A percentile compares a stretch with the other conserved stretches of the same genome.
phyloP scores from a whole-genome alignment of 305 asterid genomes.

The Plantago rigida region DNA sequence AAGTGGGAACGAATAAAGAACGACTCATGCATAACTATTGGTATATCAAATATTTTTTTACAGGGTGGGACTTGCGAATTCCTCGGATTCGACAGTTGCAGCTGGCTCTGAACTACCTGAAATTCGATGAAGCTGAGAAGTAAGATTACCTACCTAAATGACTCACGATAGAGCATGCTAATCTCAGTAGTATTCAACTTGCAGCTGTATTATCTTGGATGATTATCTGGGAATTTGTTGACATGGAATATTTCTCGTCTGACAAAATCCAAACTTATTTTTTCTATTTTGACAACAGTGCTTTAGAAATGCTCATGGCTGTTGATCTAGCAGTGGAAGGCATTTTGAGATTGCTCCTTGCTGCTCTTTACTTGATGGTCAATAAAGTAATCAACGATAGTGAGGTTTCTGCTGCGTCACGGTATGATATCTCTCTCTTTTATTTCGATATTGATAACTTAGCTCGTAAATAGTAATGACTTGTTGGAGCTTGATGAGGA shows the following conservation, averaged over 20 bases:
- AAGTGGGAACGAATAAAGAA: constrained; percentile 18
- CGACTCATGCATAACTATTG: constrained; percentile 23
- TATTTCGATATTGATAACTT: constrained; percentile 6
- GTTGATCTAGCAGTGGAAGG: constrained; percentile 85
- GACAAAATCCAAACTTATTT: constrained; percentile 30
- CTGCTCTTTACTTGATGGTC: constrained; percentile 68
- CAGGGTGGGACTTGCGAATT: constrained; percentile 79
- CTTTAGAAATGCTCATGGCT: constrained; percentile 72
- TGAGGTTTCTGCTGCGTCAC: constrained; percentile 79
- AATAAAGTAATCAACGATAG: constrained; percentile 54
- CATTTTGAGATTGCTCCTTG: constrained; percentile 74
- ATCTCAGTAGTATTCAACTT: constrained; percentile 17
- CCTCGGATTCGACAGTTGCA: constrained; percentile 77
- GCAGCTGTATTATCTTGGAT: constrained; percentile 4
- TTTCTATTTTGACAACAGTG: constrained; percentile 51
- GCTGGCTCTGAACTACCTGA: constrained; percentile 79
- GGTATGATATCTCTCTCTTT: constrained; percentile 44
- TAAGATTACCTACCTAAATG: constrained; percentile 33
- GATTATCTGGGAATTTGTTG: constrained; percentile 23
- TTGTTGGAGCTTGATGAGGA: constrained; percentile 22
- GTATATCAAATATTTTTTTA: constrained; percentile 21
- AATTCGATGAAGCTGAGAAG: constrained; percentile 76
- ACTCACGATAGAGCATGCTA: constrained; percentile 17
- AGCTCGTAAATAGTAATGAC: constrained; percentile 21
- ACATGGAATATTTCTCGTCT: constrained; percentile 19